Base-by-base conservation (phyloP, 768 basidiomycete genomes). In the Nidularia pulvinata region DNA sequence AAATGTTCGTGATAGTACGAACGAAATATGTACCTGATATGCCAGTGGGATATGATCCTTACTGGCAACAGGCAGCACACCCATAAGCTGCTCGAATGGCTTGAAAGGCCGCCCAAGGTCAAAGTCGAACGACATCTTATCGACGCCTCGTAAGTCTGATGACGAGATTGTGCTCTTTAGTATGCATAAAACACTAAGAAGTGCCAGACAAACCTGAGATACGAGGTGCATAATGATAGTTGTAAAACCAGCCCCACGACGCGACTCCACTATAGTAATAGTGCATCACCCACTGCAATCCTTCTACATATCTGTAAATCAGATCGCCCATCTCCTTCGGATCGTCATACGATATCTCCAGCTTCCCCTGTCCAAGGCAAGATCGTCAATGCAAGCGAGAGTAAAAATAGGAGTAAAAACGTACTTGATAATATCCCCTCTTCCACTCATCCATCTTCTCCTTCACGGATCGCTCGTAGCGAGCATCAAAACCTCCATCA, bases 231-330 rank as follows among this genome's bases (percentile, higher is more conserved):
- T 95, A 99, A 66, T 99, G 96, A 67, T 98, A 98, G 68, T 95
- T 77, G 72, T 98, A 98, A 75, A 96, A 99, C 97, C 97, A 98
- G 19, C 92, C 83, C 97, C 97, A 99, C 13, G 93, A 95, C 5
- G 94, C 91, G 14, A 98, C 95, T 5, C 97, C 97, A 57, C 90
- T 85, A 68, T 98, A 98, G 68, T 99, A 99, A 69, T 99, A 99
- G 65, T 94, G 91, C 89, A 99, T 91, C 33, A 98, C 94, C 97
- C 96, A 98, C 65, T 99, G 97, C 56, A 99, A 71, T 1, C 97
- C 97, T 65, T 98, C 93, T 14, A 92, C 82, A 67, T 97, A 99
- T 53, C 84, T 82, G 64, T 80, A 95, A 10, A 83, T 78, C 51
- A 99, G 74, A 47, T 85, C 76, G 25, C 80, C 76, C 78, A 95